Percentiles rank a stretch among this genome's conserved stretches.
Evolutionary conservation across 2,329 filamentous ascomycete species (phyloP).

Genomic region (Alternaria sp.): DNA sequence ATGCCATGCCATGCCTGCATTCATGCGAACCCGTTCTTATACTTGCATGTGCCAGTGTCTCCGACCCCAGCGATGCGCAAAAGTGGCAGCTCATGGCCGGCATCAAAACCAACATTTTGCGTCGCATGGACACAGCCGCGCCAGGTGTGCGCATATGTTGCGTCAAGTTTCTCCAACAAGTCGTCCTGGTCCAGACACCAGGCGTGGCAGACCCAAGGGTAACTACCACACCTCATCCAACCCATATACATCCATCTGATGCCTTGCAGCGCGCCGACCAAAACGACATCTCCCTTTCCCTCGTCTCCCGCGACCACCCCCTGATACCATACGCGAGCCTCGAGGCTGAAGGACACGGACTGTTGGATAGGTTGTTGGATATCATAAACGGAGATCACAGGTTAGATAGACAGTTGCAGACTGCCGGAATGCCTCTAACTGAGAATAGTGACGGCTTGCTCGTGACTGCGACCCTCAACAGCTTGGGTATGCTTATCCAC

Average conservation of each 20-base stretch:
- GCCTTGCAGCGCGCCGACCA: slow-evolving; percentile 71
- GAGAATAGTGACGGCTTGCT: slow-evolving; percentile 78
- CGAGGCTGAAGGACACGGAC: slow-evolving; percentile 90
- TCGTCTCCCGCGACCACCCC: slow-evolving; percentile 84
- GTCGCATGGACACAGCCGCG: slow-evolving; percentile 83
- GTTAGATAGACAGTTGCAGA: slow-evolving; percentile 61
- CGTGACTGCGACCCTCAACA: slow-evolving; percentile 91
- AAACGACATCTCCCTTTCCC: slow-evolving; percentile 84
- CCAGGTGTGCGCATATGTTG: slow-evolving; percentile 88
- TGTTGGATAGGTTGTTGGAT: slow-evolving; percentile 86
- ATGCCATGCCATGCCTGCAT: slow-evolving; percentile 23
- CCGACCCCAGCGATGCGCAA: slow-evolving; percentile 80
- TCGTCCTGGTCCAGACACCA: slow-evolving; percentile 91
- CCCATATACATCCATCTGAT: slow-evolving; percentile 32
- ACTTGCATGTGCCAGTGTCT: slow-evolving; percentile 69
- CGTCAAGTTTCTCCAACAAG: slow-evolving; percentile 95
- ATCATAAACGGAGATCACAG: slow-evolving; percentile 87
- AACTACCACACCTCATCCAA: slow-evolving; percentile 47
- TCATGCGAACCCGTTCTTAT: slow-evolving; percentile 44
- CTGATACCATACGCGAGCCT: slow-evolving; percentile 81
- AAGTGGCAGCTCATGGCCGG: slow-evolving; percentile 88
- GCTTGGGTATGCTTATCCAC: slow-evolving; percentile 82
- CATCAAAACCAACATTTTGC: slow-evolving; percentile 89
- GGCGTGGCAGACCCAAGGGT: slow-evolving; percentile 86
- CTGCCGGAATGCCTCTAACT: slow-evolving; percentile 36